Base-by-base conservation (phyloP, 1,284 basidiomycete genomes). In the Ceratobasidium sp. region DNA sequence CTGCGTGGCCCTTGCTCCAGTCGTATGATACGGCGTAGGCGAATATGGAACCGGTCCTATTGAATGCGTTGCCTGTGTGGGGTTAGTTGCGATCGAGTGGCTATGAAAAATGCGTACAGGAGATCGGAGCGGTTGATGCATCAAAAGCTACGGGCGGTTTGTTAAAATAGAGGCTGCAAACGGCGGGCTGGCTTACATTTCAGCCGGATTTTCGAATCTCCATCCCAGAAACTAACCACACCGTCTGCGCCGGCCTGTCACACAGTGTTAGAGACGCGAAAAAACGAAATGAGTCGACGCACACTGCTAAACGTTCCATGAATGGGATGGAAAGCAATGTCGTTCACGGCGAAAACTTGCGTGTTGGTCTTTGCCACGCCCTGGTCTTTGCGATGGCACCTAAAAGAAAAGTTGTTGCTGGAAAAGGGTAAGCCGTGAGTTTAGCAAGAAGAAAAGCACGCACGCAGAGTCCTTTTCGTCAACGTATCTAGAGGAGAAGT, bases 241-340 rank as follows among this genome's bases (percentile, higher is more conserved):
- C 68, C 56, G 52, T 68, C 69, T 15, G 58, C 58, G 25, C 58
- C 58, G 25, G 58, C 58, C 58, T 64, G 34, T 13, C 15, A 29
- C 7, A 27, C n/a, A n/a, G n/a, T n/a, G n/a, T n/a, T n/a, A n/a
- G n/a, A n/a, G n/a, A n/a, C n/a, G n/a, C n/a, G n/a, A n/a, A n/a
- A n/a, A n/a, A n/a, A 1, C 15, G 25, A 32, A 20, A 22, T 20
- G 29, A n/a, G 3, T 89, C 75, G 78, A 84, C 96, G 96, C 71
- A 91, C 93, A 0, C 94, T 98, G 34, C 92, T 92, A 80, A 98
- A 98, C 0, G 95, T 98, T 50, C 94, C 94, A 73, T 96, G 92
- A 0, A 89, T 84, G 53, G 93, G 93, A 77, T 98, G 94, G 85
- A 98, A 98, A 0, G 87, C 86, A 75, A 94, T 91, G 69, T 92